Evolutionary conservation across 306 rosid species (phyloP).

Genomic region (Prinsepia uniflora): DNA sequence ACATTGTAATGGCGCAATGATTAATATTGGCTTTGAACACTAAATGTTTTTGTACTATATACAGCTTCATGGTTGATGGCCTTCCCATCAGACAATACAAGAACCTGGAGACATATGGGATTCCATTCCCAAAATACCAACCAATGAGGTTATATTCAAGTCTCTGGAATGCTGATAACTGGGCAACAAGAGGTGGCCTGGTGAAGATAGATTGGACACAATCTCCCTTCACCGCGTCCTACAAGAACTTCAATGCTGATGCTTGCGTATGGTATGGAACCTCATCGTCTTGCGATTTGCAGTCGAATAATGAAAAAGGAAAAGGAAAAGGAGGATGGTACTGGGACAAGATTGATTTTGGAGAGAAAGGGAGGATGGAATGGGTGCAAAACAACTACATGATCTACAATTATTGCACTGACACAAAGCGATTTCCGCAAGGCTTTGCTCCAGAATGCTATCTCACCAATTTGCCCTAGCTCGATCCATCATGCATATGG

Average conservation of each 20-base stretch:
- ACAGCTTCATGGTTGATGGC: slow-evolving; percentile 41
- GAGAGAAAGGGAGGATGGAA: slow-evolving; percentile 17
- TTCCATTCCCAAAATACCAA: slow-evolving; percentile 28
- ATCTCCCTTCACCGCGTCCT: slow-evolving; percentile 33
- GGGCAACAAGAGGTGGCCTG: slow-evolving; percentile 38
- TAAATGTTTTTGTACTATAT: background rate
- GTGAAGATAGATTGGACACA: slow-evolving; percentile 36
- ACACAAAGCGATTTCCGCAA: slow-evolving; percentile 29
- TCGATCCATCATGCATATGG: too few relatives aligned
- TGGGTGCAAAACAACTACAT: slow-evolving; percentile 30
- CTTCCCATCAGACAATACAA: slow-evolving; percentile 36
- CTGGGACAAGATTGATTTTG: slow-evolving; percentile 18
- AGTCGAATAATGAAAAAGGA: background rate
- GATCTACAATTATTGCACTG: slow-evolving; percentile 45
- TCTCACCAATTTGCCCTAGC: background rate
- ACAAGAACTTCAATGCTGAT: slow-evolving; percentile 17
- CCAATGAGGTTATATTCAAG: slow-evolving; percentile 41
- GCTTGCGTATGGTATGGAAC: slow-evolving; percentile 18
- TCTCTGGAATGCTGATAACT: slow-evolving; percentile 42
- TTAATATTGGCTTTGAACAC: background rate
- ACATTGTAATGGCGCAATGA: background rate
- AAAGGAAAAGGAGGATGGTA: slow-evolving; percentile 21
- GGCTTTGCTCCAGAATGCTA: slow-evolving; percentile 41
- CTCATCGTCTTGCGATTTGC: slow-evolving; percentile 13
- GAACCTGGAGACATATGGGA: slow-evolving; percentile 26